phyloP scores from a whole-genome alignment of 306 rosid genomes.

The Spatholobus suberectus region DNA sequence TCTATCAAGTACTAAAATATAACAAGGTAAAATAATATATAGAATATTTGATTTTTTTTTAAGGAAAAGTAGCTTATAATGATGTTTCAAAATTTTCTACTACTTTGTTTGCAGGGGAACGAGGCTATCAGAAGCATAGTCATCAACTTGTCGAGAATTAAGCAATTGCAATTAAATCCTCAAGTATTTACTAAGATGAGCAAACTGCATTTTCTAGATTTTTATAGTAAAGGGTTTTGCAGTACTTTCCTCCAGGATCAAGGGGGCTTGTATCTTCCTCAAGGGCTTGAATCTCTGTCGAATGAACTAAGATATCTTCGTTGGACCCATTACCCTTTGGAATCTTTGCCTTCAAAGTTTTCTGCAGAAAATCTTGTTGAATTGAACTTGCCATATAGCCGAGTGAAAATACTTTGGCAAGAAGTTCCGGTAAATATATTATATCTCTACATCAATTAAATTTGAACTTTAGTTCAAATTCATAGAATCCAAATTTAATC shows the following conservation, averaged over 20 bases:
- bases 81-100: neutral
- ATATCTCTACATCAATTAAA: neutral
- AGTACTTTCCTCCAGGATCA: neutral
- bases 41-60: neutral
- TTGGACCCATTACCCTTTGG: constrained; percentile 37
- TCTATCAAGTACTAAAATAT: constrained; percentile 9
- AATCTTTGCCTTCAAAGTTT: constrained; percentile 40
- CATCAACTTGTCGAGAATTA: neutral
- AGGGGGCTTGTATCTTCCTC: neutral
- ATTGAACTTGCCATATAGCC: constrained; percentile 24
- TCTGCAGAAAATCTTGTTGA: constrained; percentile 22
- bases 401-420: constrained; percentile 38
- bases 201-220: constrained; percentile 10
- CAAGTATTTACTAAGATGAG: constrained; percentile 34
- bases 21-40: neutral
- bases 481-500: neutral
- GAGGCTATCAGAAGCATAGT: constrained; percentile 31
- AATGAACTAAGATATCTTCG: constrained; percentile 23
- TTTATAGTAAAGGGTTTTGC: neutral
- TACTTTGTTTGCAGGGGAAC: constrained; percentile 35
- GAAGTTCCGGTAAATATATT: constrained; percentile 25
- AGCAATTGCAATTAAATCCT: neutral
- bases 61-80: neutral
- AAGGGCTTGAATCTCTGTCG: constrained; percentile 24
- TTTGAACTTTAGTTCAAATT: neutral